Base-by-base conservation (phyloP, 495 filamentous ascomycete species). In the Hypoxylon crocopeplum region DNA sequence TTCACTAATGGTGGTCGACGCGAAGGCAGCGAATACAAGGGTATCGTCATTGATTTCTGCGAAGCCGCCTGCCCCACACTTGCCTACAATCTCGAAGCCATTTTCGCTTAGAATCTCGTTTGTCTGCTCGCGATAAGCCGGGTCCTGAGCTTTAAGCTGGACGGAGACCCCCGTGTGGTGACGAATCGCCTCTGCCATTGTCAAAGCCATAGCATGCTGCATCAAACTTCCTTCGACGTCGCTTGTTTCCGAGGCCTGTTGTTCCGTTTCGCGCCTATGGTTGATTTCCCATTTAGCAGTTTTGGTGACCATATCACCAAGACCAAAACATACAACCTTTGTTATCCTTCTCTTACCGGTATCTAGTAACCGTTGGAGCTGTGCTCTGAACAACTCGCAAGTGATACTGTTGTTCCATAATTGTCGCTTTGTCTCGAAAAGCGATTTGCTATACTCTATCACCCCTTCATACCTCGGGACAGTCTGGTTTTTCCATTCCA, bases 311-410 rank as follows among this genome's bases (percentile, higher is more conserved):
- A 75, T 64, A 48, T 76, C 68, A 56, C 74, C 71, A 39, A 77
- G 60, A 36, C 71, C 71, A 34, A 75, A 77, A 57, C 74, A 75
- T 30, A 77, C 47, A 55, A 76, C 57, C 47, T 77, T 74, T 38
- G 69, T 74, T 52, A 69, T 63, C 32, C 46, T 72, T 29, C 53
- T 69, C 42, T 22, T 22, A 20, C 15, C 13, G 16, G 39, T 65
- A 55, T 52, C 42, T 27, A 74, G 51, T 49, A 67, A 10, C 57
- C 67, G 53, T 48, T 59, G 52, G 49, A 77, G 57, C 25, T 72
- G 60, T 38, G 62, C 36, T 65, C 12, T 47, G 12, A 59, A 51
- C 1, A 36, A 38, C 10, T 30, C 17, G 39, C 24, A 40, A 17
- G 46, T 45, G 7, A 2, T n/a, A 16, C 49, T 58, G 1, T 12